phyloP scores from a whole-genome alignment of 2,329 filamentous ascomycete species.

The Fusarium sp. region DNA sequence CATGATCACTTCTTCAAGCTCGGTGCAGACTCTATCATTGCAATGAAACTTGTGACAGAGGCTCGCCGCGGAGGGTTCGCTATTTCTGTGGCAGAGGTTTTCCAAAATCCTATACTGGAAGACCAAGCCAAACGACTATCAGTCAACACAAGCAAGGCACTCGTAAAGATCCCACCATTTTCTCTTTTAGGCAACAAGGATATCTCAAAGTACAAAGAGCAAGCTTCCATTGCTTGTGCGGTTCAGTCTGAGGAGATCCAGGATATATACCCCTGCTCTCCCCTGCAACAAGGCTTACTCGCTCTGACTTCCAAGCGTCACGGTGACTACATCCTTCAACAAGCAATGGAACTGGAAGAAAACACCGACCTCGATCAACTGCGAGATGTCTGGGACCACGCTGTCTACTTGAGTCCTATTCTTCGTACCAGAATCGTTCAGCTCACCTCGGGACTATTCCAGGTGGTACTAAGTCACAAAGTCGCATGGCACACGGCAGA shows the following conservation, averaged over 20 bases:
- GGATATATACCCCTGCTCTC: not conserved
- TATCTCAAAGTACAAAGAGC: not conserved
- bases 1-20: constrained; percentile 2
- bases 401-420: not conserved
- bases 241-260: not conserved
- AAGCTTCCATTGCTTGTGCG: not conserved
- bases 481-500: constrained; percentile 48
- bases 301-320: not conserved
- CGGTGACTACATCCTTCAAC: not conserved
- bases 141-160: not conserved
- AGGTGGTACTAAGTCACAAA: constrained; percentile 58
- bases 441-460: constrained; percentile 54
- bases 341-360: not conserved
- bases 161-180: not conserved
- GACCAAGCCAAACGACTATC: not conserved
- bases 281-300: not conserved
- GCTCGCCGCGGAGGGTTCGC: not conserved
- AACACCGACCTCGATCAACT: not conserved
- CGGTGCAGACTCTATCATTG: not conserved
- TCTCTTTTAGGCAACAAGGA: not conserved
- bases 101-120: not conserved
- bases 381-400: not conserved
- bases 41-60: not conserved
- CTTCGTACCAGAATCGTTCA: not conserved
- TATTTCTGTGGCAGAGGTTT: not conserved